phyloP scores from a whole-genome alignment of 257 asterid species.

The Solanum ossicruentum region DNA sequence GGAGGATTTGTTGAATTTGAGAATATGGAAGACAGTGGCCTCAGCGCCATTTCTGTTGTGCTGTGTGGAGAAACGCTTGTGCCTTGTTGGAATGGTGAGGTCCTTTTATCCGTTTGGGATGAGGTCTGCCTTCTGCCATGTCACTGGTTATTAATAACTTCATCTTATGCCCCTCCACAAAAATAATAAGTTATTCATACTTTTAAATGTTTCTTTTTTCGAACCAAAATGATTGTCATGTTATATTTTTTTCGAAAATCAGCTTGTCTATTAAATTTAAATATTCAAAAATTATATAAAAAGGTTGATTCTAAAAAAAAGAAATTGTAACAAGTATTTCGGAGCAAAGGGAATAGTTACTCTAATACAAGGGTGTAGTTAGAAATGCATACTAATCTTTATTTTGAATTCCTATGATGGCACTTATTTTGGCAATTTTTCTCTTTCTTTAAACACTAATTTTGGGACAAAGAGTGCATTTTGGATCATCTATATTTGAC shows the following conservation, averaged over 20 bases:
- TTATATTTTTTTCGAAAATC: no score
- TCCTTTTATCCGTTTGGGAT: constrained; percentile 16
- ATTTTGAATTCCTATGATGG: neutral
- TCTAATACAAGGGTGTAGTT: neutral
- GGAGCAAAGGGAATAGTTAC: neutral
- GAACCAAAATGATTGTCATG: no score
- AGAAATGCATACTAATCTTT: neutral
- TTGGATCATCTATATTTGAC: no score
- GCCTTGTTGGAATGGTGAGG: neutral
- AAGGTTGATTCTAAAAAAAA: no score
- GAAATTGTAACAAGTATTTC: neutral
- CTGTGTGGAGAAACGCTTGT: neutral
- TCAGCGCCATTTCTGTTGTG: constrained; percentile 32
- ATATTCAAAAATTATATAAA: neutral
- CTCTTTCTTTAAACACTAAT: no score
- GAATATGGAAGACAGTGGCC: constrained; percentile 16
- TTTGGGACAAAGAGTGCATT: no score
- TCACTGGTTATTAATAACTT: neutral
- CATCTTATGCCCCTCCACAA: neutral
- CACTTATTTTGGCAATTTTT: neutral
- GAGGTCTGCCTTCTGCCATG: neutral
- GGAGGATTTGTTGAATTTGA: constrained; percentile 17
- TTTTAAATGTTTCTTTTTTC: no score
- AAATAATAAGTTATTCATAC: no score
- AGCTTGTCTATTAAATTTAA: neutral